Evolutionary conservation across 495 filamentous ascomycete species (phyloP).

Genomic region (Jackrogersella minutella): DNA sequence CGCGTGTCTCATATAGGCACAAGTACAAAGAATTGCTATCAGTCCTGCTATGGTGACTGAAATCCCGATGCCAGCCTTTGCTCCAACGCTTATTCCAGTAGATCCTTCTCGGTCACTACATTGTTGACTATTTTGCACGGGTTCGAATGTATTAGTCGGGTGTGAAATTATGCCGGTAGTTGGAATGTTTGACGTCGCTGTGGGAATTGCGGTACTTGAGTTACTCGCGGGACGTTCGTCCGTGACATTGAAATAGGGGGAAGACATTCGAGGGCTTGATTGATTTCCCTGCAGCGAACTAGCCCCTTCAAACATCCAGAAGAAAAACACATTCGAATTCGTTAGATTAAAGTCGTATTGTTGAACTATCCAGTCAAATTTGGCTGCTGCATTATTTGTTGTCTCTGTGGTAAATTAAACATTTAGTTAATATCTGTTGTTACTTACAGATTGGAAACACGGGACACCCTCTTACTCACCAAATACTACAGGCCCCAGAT

Average conservation of each 20-base stretch:
- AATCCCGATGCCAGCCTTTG: background rate
- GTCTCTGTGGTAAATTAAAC: slow-evolving; percentile 5
- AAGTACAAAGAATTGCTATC: background rate
- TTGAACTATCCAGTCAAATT: slow-evolving; percentile 27
- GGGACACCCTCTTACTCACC: background rate
- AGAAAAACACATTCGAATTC: slow-evolving; percentile 14
- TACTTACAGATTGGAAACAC: background rate
- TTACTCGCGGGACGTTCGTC: background rate
- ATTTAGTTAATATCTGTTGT: background rate
- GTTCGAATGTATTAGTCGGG: background rate
- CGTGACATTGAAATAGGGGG: slow-evolving; percentile 14
- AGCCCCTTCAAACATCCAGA: slow-evolving; percentile 21
- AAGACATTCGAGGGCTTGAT: background rate
- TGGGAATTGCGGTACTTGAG: background rate
- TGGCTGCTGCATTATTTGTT: background rate
- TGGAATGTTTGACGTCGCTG: background rate
- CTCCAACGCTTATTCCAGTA: background rate
- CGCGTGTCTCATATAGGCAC: background rate
- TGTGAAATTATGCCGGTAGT: background rate
- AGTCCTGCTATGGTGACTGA: background rate
- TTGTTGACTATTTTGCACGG: background rate
- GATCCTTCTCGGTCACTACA: background rate
- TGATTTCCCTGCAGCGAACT: slow-evolving; percentile 9
- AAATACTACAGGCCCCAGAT: slow-evolving; percentile 13
- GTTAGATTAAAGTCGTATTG: slow-evolving; percentile 16